Conservation (phyloP, 2,329 filamentous ascomycete genomes). For the Septoria petroselini region DNA sequence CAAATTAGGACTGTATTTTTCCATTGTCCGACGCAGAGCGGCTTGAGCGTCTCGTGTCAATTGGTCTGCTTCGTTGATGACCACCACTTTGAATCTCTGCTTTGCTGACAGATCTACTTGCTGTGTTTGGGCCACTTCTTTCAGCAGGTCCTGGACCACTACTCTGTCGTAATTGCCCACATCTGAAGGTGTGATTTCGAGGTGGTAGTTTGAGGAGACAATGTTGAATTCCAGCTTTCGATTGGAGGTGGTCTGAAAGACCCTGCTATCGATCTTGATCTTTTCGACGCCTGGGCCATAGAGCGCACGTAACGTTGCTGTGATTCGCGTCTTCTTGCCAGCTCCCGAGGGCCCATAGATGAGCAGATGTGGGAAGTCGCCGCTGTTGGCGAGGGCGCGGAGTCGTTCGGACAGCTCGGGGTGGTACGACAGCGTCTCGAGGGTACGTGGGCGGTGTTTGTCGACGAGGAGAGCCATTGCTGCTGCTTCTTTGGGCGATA, state of each 20-base stretch:
- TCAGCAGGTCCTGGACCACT: conserved; percentile 90
- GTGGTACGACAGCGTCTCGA: conserved; percentile 82
- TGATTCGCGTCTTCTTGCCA: conserved; percentile 95
- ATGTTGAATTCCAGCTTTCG: conserved; percentile 99
- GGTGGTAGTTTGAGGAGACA: conserved; percentile 92
- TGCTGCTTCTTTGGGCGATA: conserved; percentile 3
- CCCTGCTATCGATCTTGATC: conserved; percentile 97
- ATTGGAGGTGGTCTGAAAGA: conserved; percentile 90
- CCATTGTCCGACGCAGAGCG: conserved; percentile 91
- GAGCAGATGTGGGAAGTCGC: conserved; percentile 95
- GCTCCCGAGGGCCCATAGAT: conserved; percentile 96
- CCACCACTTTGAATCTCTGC: conserved; percentile 96
- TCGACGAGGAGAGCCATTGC: conserved; percentile 64
- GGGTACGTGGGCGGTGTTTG: conserved; percentile 66
- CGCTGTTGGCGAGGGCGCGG: conserved; percentile 84
- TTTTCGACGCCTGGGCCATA: conserved; percentile 98
- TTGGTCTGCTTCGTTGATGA: conserved; percentile 98
- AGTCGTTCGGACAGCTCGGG: conserved; percentile 82
- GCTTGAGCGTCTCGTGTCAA: conserved; percentile 92
- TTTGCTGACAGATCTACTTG: conserved; percentile 91
- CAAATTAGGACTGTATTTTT: conserved; percentile 96
- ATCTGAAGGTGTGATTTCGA: conserved; percentile 96
- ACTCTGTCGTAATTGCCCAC: conserved; percentile 96
- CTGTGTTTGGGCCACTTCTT: conserved; percentile 97
- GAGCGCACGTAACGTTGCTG: conserved; percentile 89